Evolutionary conservation across 495 filamentous ascomycete species (phyloP).

Genomic region (Penicillium bovifimosum): DNA sequence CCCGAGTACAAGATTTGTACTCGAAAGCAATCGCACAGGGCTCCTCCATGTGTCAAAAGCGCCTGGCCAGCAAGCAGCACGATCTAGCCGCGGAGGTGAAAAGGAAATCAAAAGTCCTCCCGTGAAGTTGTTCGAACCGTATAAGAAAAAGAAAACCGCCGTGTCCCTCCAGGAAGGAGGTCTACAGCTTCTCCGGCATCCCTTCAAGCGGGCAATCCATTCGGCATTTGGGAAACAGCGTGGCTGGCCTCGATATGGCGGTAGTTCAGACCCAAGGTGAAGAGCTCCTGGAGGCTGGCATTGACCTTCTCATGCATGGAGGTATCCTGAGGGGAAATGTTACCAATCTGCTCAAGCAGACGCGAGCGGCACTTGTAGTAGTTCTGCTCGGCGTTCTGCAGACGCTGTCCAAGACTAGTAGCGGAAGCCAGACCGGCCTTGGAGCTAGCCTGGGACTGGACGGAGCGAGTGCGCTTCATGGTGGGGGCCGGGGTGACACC

Average conservation of each 20-base stretch:
- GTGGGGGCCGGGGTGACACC: slow-evolving; percentile 34
- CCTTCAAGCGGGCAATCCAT: slow-evolving; percentile 35
- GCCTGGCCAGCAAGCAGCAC: slow-evolving; percentile 2
- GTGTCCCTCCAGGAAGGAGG: neutral
- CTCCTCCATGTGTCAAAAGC: slow-evolving; percentile 1
- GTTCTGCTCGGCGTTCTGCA: slow-evolving; percentile 41
- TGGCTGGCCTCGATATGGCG: slow-evolving; percentile 45
- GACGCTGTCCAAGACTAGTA: slow-evolving; percentile 39
- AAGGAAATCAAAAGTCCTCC: slow-evolving; percentile 2
- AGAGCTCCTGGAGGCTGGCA: slow-evolving; percentile 44
- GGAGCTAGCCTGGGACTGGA: slow-evolving; percentile 35
- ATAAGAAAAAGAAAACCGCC: neutral
- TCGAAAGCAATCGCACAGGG: neutral
- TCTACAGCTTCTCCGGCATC: neutral
- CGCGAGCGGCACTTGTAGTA: slow-evolving; percentile 42
- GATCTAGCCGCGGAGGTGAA: neutral
- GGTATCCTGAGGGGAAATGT: slow-evolving; percentile 39
- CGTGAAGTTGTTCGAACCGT: neutral
- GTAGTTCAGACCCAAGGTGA: slow-evolving; percentile 42
- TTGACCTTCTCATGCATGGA: slow-evolving; percentile 46
- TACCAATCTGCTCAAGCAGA: slow-evolving; percentile 38
- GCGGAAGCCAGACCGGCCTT: slow-evolving; percentile 34
- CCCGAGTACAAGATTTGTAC: neutral
- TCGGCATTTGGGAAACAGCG: slow-evolving; percentile 32
- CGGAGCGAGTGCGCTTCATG: slow-evolving; percentile 46